Base-by-base conservation (phyloP, 371 early-diverging fungal species). In the Apophysomyces sp. region DNA sequence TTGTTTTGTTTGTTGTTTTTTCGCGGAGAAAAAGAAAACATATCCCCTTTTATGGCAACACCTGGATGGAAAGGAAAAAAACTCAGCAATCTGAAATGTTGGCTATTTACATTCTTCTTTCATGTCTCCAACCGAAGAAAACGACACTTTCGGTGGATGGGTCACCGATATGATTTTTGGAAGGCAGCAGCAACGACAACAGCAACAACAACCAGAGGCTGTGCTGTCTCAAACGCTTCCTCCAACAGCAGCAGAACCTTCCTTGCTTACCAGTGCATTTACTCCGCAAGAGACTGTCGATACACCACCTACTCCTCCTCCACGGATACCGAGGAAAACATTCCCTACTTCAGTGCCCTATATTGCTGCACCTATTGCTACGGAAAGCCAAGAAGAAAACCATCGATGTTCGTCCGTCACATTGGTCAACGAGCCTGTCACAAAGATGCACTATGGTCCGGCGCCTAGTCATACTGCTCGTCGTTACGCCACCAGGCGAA, bases 401-500 rank as follows among this genome's bases (percentile, higher is more conserved):
- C 29, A 63, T 24, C 39, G 63, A 8, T 21, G 52, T 9, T 63
- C 63, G 4, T 12, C 63, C 8, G 55, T 58, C 12, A 63, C 63
- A 0, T 28, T 63, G n/a, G 39, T 63, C 24, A 57, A 57, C 21
- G 32, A 40, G 44, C 27, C 9, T 16, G 44, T n/a, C 24, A 57
- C 26, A 32, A 63, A 32, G 12, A 65, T 58, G 65, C 81, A 74
- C 58, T 77, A 56, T 65, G 81, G 80, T 1, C 72, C 69, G 12
- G 78, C 71, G 1, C 80, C 80, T 1, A n/a, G 34, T 1, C 73
- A 71, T n/a, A 78, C 80, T 41, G 63, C 75, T 9, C 70, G 83
- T 8, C 63, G 68, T 2, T 63, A 61, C 34, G 60, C 65, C 13
- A 61, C 58, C 18, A 55, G 61, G n/a, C 60, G 61, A 9, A 84